A percentile compares a stretch with the other conserved stretches of the same genome.
phyloP scores from a whole-genome alignment of 1,284 basidiomycete species.

The Apiotrichum sp. region DNA sequence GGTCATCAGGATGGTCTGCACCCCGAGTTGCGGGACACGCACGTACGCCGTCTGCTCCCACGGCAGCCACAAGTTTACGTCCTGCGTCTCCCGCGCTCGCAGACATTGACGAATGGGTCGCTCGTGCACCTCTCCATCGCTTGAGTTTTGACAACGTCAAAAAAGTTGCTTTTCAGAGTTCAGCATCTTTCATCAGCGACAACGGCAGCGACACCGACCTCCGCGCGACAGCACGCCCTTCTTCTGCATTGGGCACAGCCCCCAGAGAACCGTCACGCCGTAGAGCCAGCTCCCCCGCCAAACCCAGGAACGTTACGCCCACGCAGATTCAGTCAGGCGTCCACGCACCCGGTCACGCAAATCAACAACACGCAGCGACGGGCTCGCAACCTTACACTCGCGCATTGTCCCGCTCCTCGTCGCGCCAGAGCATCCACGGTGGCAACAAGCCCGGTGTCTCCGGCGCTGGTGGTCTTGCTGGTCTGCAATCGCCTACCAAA shows the following conservation, averaged over 20 bases:
- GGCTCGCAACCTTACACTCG: background rate
- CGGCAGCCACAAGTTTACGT: background rate
- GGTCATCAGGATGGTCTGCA: background rate
- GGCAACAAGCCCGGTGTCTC: background rate
- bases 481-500: slow-evolving; percentile 8
- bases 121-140: slow-evolving; percentile 4
- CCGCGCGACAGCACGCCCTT: background rate
- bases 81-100: background rate
- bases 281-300: background rate
- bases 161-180: slow-evolving; percentile 15
- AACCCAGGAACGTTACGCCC: background rate
- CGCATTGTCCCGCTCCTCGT: slow-evolving; percentile 6
- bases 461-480: background rate
- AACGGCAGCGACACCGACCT: slow-evolving; percentile 12
- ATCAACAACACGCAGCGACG: background rate
- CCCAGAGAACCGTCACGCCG: background rate
- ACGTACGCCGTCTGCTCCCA: background rate
- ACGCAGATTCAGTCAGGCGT: background rate
- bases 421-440: slow-evolving; percentile 3
- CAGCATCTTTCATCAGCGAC: background rate
- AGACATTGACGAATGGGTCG: slow-evolving; percentile 5
- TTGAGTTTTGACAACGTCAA: slow-evolving; percentile 17
- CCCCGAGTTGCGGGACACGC: background rate
- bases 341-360: background rate
- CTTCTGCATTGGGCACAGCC: background rate